Conservation (phyloP, 768 basidiomycete species). For the Lactarius deliciosus region DNA sequence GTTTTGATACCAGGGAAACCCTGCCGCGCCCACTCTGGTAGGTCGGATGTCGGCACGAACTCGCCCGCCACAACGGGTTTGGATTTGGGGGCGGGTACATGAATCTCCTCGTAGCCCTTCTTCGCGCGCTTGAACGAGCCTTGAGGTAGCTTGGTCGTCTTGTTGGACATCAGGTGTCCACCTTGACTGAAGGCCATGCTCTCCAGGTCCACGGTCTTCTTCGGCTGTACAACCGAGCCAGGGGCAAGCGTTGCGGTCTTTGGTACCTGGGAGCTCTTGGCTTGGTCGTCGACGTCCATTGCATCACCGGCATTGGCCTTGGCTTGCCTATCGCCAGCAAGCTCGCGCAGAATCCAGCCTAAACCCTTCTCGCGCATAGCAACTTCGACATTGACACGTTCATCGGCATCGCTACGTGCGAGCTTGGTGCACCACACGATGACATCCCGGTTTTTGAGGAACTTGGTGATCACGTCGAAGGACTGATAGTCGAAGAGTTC, state of each 20-base stretch:
- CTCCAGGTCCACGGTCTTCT: conserved; percentile 83
- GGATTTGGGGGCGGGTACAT: conserved; percentile 90
- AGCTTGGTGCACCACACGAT: conserved; percentile 98
- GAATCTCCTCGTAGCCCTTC: conserved; percentile 98
- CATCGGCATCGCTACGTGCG: conserved; percentile 84
- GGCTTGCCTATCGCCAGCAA: conserved; percentile 76
- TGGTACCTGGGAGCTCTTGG: conserved; percentile 49
- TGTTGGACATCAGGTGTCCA: conserved; percentile 97
- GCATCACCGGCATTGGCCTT: conserved; percentile 53
- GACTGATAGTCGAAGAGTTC: conserved; percentile 93
- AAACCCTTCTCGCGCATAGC: conserved; percentile 97
- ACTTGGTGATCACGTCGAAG: conserved; percentile 85
- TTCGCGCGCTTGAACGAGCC: conserved; percentile 96
- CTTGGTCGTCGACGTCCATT: conserved; percentile 77
- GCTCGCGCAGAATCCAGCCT: conserved; percentile 91
- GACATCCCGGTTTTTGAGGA: conserved; percentile 94
- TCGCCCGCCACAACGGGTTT: conserved; percentile 63
- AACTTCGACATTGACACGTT: conserved; percentile 90
- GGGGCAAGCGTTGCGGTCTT: conserved; percentile 86
- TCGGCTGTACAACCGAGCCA: conserved; percentile 84
- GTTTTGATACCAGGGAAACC: conserved; percentile 78
- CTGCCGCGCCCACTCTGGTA: conserved; percentile 85
- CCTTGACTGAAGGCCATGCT: conserved; percentile 96
- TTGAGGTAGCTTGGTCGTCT: conserved; percentile 96
- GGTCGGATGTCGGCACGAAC: conserved; percentile 62